Conservation (phyloP, 257 asterid species). For the Solanum gandarillasii region DNA sequence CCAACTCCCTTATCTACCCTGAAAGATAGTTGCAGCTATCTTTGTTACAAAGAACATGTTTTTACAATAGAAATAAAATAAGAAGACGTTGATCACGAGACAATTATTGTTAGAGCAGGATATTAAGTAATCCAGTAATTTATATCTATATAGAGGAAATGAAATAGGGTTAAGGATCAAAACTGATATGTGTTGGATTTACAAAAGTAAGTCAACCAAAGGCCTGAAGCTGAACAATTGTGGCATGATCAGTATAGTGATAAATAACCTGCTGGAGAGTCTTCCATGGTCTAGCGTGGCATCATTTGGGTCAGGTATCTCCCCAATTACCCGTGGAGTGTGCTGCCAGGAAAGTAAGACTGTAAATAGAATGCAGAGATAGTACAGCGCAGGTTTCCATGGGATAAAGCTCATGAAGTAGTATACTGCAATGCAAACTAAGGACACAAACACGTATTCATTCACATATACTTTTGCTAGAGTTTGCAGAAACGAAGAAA, state of each 20-base stretch:
- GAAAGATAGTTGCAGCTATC: background rate
- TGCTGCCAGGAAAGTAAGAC: slow-evolving; percentile 54
- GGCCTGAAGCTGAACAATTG: background rate
- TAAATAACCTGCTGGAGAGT: slow-evolving; percentile 62
- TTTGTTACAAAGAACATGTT: background rate
- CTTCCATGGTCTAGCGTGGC: slow-evolving; percentile 82
- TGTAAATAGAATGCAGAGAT: slow-evolving; percentile 8
- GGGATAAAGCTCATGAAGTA: background rate
- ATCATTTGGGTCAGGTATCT: slow-evolving; percentile 77
- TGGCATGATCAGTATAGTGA: background rate
- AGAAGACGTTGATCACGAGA: background rate
- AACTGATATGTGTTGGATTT: background rate
- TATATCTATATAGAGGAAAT: background rate
- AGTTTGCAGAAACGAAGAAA: background rate
- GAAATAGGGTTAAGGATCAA: background rate
- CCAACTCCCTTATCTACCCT: background rate
- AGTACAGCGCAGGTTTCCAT: background rate
- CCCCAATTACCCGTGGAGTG: slow-evolving; percentile 69
- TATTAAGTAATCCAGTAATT: background rate
- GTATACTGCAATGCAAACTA: background rate
- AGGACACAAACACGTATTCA: background rate
- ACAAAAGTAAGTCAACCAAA: background rate
- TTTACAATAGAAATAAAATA: background rate
- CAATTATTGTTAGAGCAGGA: background rate
- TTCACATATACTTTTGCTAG: background rate